phyloP scores from a whole-genome alignment of 1,139 yeast species.

The Spathaspora sp. region DNA sequence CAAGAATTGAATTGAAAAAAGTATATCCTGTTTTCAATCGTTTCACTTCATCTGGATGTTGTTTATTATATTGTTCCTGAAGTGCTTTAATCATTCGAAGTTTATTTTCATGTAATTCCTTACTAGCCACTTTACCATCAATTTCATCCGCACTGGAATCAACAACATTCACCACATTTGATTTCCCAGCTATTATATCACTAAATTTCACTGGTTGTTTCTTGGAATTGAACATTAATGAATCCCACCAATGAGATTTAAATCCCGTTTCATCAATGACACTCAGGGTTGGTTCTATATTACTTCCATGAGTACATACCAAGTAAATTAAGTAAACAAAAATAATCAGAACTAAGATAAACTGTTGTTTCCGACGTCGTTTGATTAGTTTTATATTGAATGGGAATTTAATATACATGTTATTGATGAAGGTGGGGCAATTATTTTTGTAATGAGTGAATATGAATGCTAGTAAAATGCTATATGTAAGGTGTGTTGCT shows the following conservation, averaged over 20 bases:
- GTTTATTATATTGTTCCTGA: conserved; percentile 14
- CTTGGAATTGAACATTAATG: not conserved
- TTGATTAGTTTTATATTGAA: not conserved
- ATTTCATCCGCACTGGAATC: not conserved
- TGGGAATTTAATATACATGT: not conserved
- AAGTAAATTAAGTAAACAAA: not conserved
- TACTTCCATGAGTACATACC: not conserved
- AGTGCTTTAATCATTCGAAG: conserved; percentile 15
- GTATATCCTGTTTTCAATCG: conserved; percentile 22
- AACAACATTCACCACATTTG: not conserved
- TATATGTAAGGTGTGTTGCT: too few relatives aligned
- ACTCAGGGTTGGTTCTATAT: not conserved
- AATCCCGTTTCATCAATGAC: conserved; percentile 2
- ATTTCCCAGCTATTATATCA: not conserved
- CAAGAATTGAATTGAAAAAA: conserved; percentile 37
- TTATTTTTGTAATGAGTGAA: too few relatives aligned
- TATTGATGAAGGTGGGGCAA: not conserved
- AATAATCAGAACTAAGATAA: not conserved
- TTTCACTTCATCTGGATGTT: conserved; percentile 7
- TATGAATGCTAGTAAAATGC: too few relatives aligned
- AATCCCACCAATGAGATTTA: not conserved
- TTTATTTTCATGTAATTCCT: conserved; percentile 11
- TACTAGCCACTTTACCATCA: not conserved
- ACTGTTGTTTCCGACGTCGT: conserved; percentile 4
- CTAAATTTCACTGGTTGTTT: conserved; percentile 2